Base-by-base conservation (phyloP, 1,284 basidiomycete genomes). In the Cryptococcus floricola region DNA sequence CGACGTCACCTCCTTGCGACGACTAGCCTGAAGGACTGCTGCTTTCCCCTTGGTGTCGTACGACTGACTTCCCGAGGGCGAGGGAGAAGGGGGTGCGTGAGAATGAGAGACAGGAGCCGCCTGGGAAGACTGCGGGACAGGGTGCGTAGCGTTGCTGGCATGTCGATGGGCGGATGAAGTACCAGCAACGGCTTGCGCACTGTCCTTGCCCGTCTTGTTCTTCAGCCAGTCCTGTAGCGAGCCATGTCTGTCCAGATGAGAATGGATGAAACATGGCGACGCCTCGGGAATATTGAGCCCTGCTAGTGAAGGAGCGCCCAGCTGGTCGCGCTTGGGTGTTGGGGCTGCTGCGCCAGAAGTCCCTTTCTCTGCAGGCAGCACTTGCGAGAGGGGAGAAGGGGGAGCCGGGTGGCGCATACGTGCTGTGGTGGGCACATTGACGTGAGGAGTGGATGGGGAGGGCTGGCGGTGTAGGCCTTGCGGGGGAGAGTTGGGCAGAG, bases 251-350 rank as follows among this genome's bases (percentile, higher is more conserved):
- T 80, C 75, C 25, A 80, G 67, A 51, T 76, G 72, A 2, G 76
- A 77, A 54, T 80, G 78, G 48, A 80, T 75, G 61, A 77, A 79
- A 61, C 77, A 80, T 1, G 76, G 74, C 7, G 71, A 68, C 13
- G 50, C 52, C 39, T 63, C 42, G 13, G 54, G 61, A 1, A 54
- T 48, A 23, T 45, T 42, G 19, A 48, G 44, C 25, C 31, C 37
- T 14, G 46, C 31, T 18, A 34, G 41, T 1, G 54, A 34, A 27
- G 14, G 52, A 39, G 23, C 28, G 37, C 38, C 34, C 42, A 47
- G 52, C 59, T 59, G 27, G 18, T 47, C 27, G 34, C 46, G 52
- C 41, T 39, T 34, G 28, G 47, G 38, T 9, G 46, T 27, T 16
- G 39, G 14, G 18, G 46, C 14, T 25, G 39, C 16, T 48, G 39